Evolutionary conservation across 2,329 filamentous ascomycete genomes (phyloP), one percentile per base, ranked within the genome.

Genomic region (Calonectria ilicicola): DNA sequence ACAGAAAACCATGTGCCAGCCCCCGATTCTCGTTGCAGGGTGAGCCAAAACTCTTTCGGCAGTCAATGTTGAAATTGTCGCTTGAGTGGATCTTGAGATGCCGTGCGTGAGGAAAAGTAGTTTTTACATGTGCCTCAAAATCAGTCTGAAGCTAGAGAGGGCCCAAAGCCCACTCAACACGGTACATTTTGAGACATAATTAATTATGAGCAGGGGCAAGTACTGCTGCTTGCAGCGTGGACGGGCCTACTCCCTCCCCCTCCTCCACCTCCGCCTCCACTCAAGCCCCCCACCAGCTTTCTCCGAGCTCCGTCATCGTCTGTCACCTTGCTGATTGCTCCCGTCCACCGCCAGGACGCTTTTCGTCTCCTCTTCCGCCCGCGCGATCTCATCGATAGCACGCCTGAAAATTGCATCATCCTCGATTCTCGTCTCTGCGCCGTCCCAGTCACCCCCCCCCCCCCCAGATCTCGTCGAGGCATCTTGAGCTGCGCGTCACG

Each of bases 211-310:
- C 46, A 63, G 21, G 9, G 17, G 26, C 27, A 71, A 23, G 69
- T 71, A 63, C 64, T 65, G 38, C 32, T 46, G 64, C 38, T 27
- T 47, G 69, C 53, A 71, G 46, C 21, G 62, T 38, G 40, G 42
- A 46, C 65, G 63, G 38, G 32, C 53, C 53, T 40, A 26, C 53
- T 60, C 21, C 12, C 32, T 40, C 21, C 32, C 46, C 53, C 51
- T 72, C 47, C 63, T 68, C 66, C 66, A 64, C 69, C 65, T 64
- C 60, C 56, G 42, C 72, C 69, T 74, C 73, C 66, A 72, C 73
- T 70, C 69, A 17, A 29, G n/a, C 17, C 69, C 74, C 69, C 74
- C 72, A 76, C 72, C 65, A 74, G 67, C 72, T 72, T 67, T 63
- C 60, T 68, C 60, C 72, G 63, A 64, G 73, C 65, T 71, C 69